These are phyloP conservation scores for Vitis cinerea DNA, from an alignment of 164 flowering plant genomes.

Conservation along the genomic window DNA sequence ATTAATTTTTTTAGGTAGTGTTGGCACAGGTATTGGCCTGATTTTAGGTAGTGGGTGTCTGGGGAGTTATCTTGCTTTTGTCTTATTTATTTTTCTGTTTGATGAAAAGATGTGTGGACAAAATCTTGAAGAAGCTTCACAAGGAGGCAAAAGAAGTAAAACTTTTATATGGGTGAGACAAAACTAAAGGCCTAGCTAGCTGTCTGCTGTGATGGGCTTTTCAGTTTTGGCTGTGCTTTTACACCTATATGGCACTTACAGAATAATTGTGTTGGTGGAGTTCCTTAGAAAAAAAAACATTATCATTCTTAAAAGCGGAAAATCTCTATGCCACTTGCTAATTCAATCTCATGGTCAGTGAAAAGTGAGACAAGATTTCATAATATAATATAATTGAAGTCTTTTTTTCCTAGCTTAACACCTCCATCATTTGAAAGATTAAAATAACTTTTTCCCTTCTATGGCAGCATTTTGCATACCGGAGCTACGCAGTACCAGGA, in stretches of 20 bases:
- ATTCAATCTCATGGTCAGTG: constrained; percentile 19
- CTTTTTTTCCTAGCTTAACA: constrained; percentile 1
- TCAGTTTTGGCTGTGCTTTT: not conserved
- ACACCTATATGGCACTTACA: not conserved
- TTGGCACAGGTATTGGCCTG: too few species aligned
- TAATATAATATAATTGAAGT: not conserved
- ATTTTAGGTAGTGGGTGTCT: not conserved
- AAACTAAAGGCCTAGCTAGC: not conserved
- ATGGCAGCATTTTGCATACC: constrained; percentile 74
- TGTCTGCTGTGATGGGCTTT: not conserved
- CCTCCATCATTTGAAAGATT: not conserved
- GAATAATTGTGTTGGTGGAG: not conserved
- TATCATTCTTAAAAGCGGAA: not conserved
- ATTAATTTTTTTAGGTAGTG: not conserved
- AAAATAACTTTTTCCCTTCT: not conserved
- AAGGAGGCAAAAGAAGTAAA: constrained; percentile 2
- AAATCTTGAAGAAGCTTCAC: constrained; percentile 8
- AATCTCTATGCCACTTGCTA: not conserved
- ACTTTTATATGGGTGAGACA: constrained; percentile 8
- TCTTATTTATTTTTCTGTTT: not conserved
- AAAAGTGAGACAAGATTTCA: constrained; percentile 36
- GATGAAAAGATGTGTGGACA: not conserved
- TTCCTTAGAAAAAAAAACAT: not conserved
- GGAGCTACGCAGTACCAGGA: constrained; percentile 79
- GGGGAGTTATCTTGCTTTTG: not conserved